Percentiles rank a stretch among this genome's conserved stretches.
Conservation (phyloP, 1,284 basidiomycete genomes). For the Sporisorium iseilematis-ciliati region DNA sequence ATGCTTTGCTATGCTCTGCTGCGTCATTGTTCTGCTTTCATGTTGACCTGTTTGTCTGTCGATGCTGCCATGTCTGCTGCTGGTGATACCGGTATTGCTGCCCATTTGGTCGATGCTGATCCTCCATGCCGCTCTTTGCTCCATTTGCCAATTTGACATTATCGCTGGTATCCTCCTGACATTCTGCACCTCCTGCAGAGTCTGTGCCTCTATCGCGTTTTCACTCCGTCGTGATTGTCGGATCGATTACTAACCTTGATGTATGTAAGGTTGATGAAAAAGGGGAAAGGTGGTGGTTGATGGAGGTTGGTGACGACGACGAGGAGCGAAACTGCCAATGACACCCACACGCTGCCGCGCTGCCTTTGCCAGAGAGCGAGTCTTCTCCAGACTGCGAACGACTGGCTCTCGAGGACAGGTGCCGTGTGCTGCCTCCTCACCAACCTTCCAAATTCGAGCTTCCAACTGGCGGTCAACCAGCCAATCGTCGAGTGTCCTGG, state of each 20-base stretch:
- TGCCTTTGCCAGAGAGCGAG: not conserved
- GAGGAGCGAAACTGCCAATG: slow-evolving; percentile 1
- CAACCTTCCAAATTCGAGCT: slow-evolving; percentile 5
- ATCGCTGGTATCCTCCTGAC: not conserved
- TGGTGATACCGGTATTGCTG: not conserved
- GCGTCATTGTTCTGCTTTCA: not conserved
- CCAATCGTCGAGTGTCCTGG: not conserved
- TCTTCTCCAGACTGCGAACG: not conserved
- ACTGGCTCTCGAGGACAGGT: too few relatives aligned
- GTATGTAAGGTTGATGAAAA: slow-evolving; percentile 44
- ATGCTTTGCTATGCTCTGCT: not conserved
- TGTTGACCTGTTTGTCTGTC: not conserved
- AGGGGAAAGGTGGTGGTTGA: slow-evolving; percentile 36
- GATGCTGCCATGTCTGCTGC: not conserved
- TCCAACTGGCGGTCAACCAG: not conserved
- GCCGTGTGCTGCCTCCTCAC: not conserved
- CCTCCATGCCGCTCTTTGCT: not conserved
- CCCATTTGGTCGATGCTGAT: not conserved
- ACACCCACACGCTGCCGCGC: not conserved
- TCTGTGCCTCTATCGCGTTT: slow-evolving; percentile 3
- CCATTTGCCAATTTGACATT: not conserved
- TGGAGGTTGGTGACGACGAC: slow-evolving; percentile 22
- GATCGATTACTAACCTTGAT: slow-evolving; percentile 39
- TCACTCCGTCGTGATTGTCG: slow-evolving; percentile 6
- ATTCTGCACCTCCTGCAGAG: not conserved